These are phyloP conservation scores for Nakaseomyces nivariensis DNA, from an alignment of 1,139 yeast genomes.

Conservation along the genomic window DNA sequence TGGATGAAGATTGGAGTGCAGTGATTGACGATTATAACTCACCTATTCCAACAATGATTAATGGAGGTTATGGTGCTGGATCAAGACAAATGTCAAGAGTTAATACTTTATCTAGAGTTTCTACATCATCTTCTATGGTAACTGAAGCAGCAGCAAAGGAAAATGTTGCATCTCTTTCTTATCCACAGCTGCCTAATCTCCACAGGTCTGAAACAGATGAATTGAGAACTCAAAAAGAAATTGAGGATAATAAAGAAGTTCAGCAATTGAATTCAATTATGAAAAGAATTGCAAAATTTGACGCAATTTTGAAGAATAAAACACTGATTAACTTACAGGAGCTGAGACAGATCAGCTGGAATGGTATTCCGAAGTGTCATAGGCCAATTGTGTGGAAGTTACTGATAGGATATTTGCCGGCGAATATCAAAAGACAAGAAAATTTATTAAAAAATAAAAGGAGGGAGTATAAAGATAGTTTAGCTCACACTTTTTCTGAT, in stretches of 20 bases:
- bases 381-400: conserved; percentile 87
- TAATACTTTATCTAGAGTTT: conserved; percentile 4
- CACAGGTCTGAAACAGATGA: conserved; percentile 25
- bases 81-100: conserved; percentile 20
- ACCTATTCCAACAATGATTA: conserved; percentile 35
- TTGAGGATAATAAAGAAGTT: conserved; percentile 34
- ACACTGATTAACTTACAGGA: conserved; percentile 57
- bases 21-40: conserved; percentile 43
- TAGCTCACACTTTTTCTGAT: conserved; percentile 45
- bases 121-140: conserved; percentile 9
- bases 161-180: conserved; percentile 7
- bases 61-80: conserved; percentile 20
- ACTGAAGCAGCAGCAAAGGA: conserved; percentile 7
- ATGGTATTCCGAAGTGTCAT: conserved; percentile 78
- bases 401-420: conserved; percentile 79
- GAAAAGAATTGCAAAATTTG: conserved; percentile 58
- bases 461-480: conserved; percentile 74
- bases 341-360: conserved; percentile 78
- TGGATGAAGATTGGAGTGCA: conserved; percentile 92
- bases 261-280: conserved; percentile 50
- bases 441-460: conserved; percentile 68
- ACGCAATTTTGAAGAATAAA: conserved; percentile 44
- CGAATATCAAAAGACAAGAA: conserved; percentile 67
- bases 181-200: conserved; percentile 28
- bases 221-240: conserved; percentile 19